phyloP scores from a whole-genome alignment of 2,329 filamentous ascomycete species.

The Fusarium pseudograminearum region DNA sequence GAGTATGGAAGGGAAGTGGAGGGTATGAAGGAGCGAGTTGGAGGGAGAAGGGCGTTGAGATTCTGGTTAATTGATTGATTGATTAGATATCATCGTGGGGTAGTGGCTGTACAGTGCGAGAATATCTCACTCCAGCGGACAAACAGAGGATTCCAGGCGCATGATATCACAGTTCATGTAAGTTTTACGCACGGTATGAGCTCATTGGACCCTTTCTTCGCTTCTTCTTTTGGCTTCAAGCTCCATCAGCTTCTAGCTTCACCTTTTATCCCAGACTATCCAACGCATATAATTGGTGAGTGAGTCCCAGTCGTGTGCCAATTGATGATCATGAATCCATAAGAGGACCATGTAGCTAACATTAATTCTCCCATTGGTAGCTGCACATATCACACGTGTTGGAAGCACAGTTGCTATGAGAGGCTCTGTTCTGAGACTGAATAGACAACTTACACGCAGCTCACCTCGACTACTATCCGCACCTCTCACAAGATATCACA shows the following conservation, averaged over 20 bases:
- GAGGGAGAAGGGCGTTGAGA: conserved; percentile 30
- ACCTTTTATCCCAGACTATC: conserved; percentile 8
- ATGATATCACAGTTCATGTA: fast-evolving
- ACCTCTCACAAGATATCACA: neutral
- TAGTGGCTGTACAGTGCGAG: conserved; percentile 38
- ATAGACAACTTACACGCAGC: conserved; percentile 19
- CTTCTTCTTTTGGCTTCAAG: conserved; percentile 12
- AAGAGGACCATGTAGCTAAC: neutral
- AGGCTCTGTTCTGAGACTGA: conserved; percentile 20
- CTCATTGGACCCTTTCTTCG: conserved; percentile 47
- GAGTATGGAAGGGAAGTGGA: neutral
- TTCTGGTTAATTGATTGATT: conserved; percentile 50
- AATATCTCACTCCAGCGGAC: no score
- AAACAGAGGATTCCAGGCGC: neutral
- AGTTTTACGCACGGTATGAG: conserved; percentile 47
- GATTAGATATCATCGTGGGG: conserved; percentile 54
- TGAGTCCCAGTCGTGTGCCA: neutral
- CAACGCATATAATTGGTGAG: conserved; percentile 12
- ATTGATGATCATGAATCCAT: neutral
- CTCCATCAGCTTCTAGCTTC: conserved; percentile 23
- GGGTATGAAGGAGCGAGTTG: conserved; percentile 8
- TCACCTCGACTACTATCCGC: neutral
- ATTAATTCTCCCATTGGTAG: neutral
- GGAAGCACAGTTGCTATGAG: conserved; percentile 31
- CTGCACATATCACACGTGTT: neutral